Evolutionary conservation across 305 asterid species (phyloP), one percentile per base, ranked within the genome.

Genomic region (Fraxinus paxiana): DNA sequence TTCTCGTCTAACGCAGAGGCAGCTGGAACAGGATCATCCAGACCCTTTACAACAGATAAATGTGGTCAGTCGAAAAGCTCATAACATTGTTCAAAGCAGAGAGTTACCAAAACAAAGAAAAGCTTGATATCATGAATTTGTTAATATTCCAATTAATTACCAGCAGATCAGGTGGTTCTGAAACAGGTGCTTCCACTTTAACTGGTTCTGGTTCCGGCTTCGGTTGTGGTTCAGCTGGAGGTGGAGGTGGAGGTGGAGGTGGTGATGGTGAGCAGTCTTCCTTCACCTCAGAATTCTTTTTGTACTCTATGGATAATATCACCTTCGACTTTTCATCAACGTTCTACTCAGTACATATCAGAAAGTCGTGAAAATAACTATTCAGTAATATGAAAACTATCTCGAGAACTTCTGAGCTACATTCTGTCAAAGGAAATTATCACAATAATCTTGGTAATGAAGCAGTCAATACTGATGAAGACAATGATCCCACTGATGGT

Each of bases 1-100:
- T 90, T 94, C 90, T 94, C 96, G 34, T 96, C 97, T 51, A 96
- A 88, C 88, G 89, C 97, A 35, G 93, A 76, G 69, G 94, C 94
- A 67, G 97, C 97, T 41, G 98, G 95, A 79, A 77, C 31, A 65
- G 94, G 92, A 86, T 93, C 93, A 12, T 89, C 75, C 84, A 93
- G 84, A 78, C 94, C 92, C 98, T 56, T 56, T 96, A 82, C 75
- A 69, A 30, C 69, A 82, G 74, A 85, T 20, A 79, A 71, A 80
- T 15, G 22, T 30, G 56, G 76, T 85, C 33, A 41, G 6, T 26
- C 65, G 24, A 69, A 78, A 76, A 59, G 75, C 12, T 71, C 73
- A 6, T 20, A 38, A 82, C 9, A 56, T 13, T 48, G 26, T 76
- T 54, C 24, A 76, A 76, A 56, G 1, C 43, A 8, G 35, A 65